A percentile compares a stretch with the other conserved stretches of the same genome.
Evolutionary conservation across 768 basidiomycete genomes (phyloP).

Genomic region (Brasilioporus rufonigricans): DNA sequence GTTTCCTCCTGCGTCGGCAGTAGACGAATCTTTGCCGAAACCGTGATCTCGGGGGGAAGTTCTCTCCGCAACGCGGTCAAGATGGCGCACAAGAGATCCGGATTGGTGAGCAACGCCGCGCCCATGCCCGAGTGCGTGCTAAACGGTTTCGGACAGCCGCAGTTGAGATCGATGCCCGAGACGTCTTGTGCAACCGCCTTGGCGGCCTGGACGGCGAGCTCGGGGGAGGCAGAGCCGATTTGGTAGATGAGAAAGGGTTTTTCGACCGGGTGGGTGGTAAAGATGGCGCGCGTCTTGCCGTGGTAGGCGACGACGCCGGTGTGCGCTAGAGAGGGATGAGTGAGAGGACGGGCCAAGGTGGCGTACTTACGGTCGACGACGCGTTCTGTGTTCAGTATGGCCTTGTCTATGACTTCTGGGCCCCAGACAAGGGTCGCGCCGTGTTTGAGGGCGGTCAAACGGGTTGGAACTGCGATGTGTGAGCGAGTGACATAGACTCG

Average conservation of each 20-base stretch:
- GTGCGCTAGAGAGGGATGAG: conserved; percentile 46
- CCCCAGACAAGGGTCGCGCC: conserved; percentile 96
- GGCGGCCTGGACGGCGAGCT: conserved; percentile 90
- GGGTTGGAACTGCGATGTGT: conserved; percentile 66
- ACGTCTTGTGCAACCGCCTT: conserved; percentile 84
- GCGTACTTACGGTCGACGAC: conserved; percentile 76
- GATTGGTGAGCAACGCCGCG: conserved; percentile 88
- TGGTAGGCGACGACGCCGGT: conserved; percentile 88
- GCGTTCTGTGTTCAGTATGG: conserved; percentile 82
- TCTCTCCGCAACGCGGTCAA: conserved; percentile 71
- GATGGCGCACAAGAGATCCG: conserved; percentile 88
- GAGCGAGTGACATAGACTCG: neutral
- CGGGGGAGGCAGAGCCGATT: conserved; percentile 87
- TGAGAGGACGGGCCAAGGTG: neutral
- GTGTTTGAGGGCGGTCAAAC: conserved; percentile 84
- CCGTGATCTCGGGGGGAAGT: conserved; percentile 74
- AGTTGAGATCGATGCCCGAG: conserved; percentile 94
- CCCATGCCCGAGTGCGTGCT: conserved; percentile 96
- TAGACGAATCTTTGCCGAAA: conserved; percentile 93
- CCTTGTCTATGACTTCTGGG: conserved; percentile 95
- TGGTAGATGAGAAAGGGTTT: conserved; percentile 95
- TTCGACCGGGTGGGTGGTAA: conserved; percentile 91
- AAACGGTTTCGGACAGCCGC: conserved; percentile 96
- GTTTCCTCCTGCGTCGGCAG: conserved; percentile 87
- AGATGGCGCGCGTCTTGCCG: conserved; percentile 82